A percentile compares a stretch with the other conserved stretches of the same genome.
Conservation (phyloP, 768 basidiomycete genomes). For the Stropharia rugosoannulata region DNA sequence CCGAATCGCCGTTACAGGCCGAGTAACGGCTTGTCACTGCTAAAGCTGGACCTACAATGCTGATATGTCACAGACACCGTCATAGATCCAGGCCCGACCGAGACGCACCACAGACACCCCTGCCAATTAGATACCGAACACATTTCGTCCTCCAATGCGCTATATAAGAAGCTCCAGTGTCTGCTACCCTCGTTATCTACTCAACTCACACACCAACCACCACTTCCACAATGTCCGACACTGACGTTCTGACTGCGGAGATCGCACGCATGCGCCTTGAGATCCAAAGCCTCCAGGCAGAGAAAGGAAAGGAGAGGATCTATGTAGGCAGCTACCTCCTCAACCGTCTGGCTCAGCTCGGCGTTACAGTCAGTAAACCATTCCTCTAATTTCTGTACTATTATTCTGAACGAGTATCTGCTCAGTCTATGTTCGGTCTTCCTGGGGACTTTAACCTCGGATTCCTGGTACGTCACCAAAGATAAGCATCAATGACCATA, state of each 20-base stretch:
- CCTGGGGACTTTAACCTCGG: slow-evolving; percentile 89
- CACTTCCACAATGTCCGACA: slow-evolving; percentile 16
- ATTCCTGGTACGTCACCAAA: slow-evolving; percentile 41
- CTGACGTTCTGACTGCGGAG: slow-evolving; percentile 25
- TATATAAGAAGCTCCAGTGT: slow-evolving; percentile 9
- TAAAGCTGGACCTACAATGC: not conserved
- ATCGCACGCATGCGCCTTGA: slow-evolving; percentile 43
- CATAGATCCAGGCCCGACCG: slow-evolving; percentile 13
- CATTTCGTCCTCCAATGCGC: not conserved
- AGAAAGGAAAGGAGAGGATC: slow-evolving; percentile 41
- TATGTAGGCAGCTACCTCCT: slow-evolving; percentile 62
- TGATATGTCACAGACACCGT: not conserved
- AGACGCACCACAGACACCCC: slow-evolving; percentile 11
- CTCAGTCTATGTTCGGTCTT: slow-evolving; percentile 76
- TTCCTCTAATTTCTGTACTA: not conserved
- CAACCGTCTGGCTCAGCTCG: slow-evolving; percentile 60
- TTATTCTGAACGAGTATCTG: slow-evolving; percentile 1
- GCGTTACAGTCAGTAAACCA: slow-evolving; percentile 48
- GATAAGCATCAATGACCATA: not conserved
- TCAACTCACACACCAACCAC: not conserved
- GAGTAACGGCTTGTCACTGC: too few relatives aligned
- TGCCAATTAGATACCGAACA: not conserved
- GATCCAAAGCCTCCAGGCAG: slow-evolving; percentile 38
- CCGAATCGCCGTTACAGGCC: too few relatives aligned
- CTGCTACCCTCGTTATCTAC: slow-evolving; percentile 5